Evolutionary conservation across 202 grass and related monocot genomes (phyloP).

Genomic region (Cymbopogon flexuosus): DNA sequence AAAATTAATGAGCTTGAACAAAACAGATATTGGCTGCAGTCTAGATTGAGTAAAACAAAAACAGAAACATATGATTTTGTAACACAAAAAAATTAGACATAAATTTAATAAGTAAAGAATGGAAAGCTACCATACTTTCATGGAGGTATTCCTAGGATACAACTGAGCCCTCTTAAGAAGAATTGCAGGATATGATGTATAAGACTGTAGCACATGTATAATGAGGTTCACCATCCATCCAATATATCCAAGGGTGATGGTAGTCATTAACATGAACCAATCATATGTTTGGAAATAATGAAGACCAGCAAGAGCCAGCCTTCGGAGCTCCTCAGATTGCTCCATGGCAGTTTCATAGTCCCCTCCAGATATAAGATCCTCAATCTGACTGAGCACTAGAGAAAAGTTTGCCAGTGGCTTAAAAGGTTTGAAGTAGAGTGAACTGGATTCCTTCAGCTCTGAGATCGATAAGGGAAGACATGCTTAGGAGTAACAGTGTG

Average conservation of each 20-base stretch:
- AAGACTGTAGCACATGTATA: slow-evolving; percentile 82
- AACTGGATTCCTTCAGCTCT: slow-evolving; percentile 78
- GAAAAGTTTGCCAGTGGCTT: slow-evolving; percentile 74
- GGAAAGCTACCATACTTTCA: slow-evolving; percentile 46
- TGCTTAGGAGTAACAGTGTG: slow-evolving; percentile 13
- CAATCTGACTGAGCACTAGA: slow-evolving; percentile 57
- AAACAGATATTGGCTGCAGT: neutral
- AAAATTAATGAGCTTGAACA: neutral
- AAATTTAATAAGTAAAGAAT: slow-evolving; percentile 20
- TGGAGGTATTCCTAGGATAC: slow-evolving; percentile 36
- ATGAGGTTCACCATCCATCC: slow-evolving; percentile 92
- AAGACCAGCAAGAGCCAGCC: slow-evolving; percentile 76
- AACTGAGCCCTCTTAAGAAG: slow-evolving; percentile 47
- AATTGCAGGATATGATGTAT: slow-evolving; percentile 51
- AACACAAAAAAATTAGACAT: slow-evolving; percentile 15
- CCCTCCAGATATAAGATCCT: slow-evolving; percentile 67
- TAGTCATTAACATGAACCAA: slow-evolving; percentile 94
- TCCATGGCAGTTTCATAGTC: slow-evolving; percentile 71
- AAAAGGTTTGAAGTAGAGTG: slow-evolving; percentile 85
- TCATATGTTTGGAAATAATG: slow-evolving; percentile 99
- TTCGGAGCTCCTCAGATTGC: slow-evolving; percentile 65
- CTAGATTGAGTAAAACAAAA: slow-evolving; percentile 21
- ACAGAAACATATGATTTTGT: neutral
- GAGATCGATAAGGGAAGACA: slow-evolving; percentile 33
- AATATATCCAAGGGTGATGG: slow-evolving; percentile 92